Evolutionary conservation across 352 stramenopile species (phyloP).

Genomic region (Thalassiosira hispida): DNA sequence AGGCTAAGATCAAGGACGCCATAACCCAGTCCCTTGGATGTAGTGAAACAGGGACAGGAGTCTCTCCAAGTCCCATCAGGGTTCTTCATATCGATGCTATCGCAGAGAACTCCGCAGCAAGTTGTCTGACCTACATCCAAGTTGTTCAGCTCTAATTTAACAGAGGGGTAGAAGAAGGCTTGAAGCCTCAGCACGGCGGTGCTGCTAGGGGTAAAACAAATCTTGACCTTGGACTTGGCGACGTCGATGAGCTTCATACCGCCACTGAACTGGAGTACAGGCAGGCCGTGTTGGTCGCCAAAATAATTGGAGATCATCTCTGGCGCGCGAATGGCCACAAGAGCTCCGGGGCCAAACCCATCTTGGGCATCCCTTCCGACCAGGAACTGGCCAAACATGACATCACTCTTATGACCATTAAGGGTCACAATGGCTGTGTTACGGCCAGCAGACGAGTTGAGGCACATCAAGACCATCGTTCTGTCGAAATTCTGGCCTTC

Average conservation of each 20-base stretch:
- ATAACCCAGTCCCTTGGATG: background rate
- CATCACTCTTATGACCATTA: background rate
- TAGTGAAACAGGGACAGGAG: background rate
- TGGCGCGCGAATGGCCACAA: background rate
- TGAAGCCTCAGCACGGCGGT: background rate
- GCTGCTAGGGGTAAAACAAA: background rate
- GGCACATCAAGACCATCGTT: background rate
- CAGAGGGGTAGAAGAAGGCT: background rate
- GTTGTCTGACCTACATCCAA: background rate
- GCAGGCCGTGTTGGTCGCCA: background rate
- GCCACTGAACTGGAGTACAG: background rate
- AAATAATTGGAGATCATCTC: background rate
- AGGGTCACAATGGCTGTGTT: background rate
- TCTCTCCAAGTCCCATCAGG: background rate
- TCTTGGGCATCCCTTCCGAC: background rate
- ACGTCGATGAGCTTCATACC: constrained; percentile 3
- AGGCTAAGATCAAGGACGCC: constrained; percentile 5
- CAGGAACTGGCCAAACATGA: background rate
- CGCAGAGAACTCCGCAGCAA: constrained; percentile 4
- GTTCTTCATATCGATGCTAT: constrained; percentile 1
- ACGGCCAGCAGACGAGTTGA: background rate
- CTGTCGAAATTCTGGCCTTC: background rate
- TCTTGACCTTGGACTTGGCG: background rate
- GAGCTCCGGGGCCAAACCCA: constrained; percentile 6
- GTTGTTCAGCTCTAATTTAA: background rate